Evolutionary conservation across 495 filamentous ascomycete species (phyloP).

Genomic region (Penicillium daleae): DNA sequence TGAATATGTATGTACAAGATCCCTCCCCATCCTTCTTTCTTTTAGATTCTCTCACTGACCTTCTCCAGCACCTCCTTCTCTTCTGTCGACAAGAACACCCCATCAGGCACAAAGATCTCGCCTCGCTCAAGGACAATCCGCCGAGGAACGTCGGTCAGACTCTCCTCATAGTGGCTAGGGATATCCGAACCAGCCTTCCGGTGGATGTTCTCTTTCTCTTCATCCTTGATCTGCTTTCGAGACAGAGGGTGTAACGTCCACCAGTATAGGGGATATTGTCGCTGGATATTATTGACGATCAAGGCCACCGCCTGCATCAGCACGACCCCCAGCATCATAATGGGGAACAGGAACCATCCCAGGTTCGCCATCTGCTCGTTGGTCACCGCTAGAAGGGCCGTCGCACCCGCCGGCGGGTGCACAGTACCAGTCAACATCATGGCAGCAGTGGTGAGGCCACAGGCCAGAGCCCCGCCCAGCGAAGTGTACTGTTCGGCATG

Average conservation of each 20-base stretch:
- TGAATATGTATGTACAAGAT: neutral
- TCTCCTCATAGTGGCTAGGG: conserved; percentile 34
- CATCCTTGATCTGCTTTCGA: conserved; percentile 25
- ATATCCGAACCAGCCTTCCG: conserved; percentile 22
- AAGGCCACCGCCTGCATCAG: conserved; percentile 70
- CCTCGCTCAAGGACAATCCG: conserved; percentile 39
- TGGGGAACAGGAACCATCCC: conserved; percentile 74
- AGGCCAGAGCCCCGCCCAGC: conserved; percentile 71
- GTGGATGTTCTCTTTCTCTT: conserved; percentile 30
- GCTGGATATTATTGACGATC: conserved; percentile 75
- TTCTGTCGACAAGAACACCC: conserved; percentile 36
- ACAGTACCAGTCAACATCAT: conserved; percentile 82
- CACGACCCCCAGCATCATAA: conserved; percentile 65
- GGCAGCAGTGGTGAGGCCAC: conserved; percentile 65
- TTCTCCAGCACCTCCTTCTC: conserved; percentile 38
- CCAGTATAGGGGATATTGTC: conserved; percentile 82
- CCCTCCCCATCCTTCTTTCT: conserved; percentile 4
- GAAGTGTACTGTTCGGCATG: conserved; percentile 54
- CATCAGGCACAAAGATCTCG: conserved; percentile 38
- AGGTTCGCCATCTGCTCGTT: conserved; percentile 55
- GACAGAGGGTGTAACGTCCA: conserved; percentile 45
- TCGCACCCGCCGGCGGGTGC: conserved; percentile 88
- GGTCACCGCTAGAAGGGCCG: conserved; percentile 76
- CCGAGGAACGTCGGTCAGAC: conserved; percentile 29
- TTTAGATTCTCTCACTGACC: conserved; percentile 40